Evolutionary conservation across 768 basidiomycete genomes (phyloP), one percentile per base, ranked within the genome.

Genomic region (Stropharia rugosoannulata): DNA sequence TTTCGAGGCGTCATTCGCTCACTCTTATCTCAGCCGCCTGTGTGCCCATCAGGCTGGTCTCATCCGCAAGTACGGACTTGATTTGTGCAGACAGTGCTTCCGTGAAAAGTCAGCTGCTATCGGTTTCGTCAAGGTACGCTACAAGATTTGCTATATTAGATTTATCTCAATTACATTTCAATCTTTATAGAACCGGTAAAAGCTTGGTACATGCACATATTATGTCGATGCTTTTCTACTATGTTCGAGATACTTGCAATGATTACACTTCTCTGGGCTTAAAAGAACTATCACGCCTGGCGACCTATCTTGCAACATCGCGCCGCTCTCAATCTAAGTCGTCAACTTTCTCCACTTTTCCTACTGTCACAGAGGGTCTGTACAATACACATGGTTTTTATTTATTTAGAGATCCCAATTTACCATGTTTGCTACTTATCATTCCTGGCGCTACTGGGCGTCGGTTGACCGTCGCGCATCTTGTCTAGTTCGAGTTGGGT

Each of bases 61-160:
- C 73, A 94, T 97, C 74, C 90, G 95, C 77, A 93, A 95, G 77
- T 95, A 96, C 76, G 94, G 95, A 55, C 86, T 96, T 64, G 93
- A 96, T 79, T 89, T 97, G 65, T 97, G 95, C 79, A 91, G 95
- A 75, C 95, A 97, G 76, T 97, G 95, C 78, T 97, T 96, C 90
- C 90, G 95, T 65, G 95, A 97, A 80, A 95, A 94, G 79, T 82
- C 93, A 50, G 83, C 87, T 64, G 88, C 90, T 58, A 97, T 97
- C 66, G 95, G 95, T 58, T 97, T 97, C 81, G 79, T 82, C 70
- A 97, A 97, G 91, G 95, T 95, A 62, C 62, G 80, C 29, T 16
- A 19, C 19, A 46, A 35, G 9, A 42, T 12, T 38, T 25, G 11
- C 32, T 40, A 18, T 50, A 32, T n/a, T 15, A 27, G n/a, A 37